These are phyloP conservation scores for Lachnellula hyalina DNA, from an alignment of 2,329 filamentous ascomycete species.

Conservation along the genomic window DNA sequence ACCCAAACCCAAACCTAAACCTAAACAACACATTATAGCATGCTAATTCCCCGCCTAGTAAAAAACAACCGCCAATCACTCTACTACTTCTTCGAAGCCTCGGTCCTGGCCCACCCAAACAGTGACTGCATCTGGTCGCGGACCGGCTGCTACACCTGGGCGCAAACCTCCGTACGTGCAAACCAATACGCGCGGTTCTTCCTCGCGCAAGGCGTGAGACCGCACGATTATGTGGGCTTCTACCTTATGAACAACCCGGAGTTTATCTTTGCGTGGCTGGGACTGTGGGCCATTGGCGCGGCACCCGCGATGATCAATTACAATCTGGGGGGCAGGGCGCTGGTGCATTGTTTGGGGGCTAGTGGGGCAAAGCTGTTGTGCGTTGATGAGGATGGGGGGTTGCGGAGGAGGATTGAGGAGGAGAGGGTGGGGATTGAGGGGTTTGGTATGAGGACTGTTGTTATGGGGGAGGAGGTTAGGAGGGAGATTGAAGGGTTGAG, in stretches of 20 bases:
- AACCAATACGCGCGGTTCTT: constrained; percentile 61
- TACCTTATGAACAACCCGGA: constrained; percentile 65
- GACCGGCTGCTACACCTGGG: constrained; percentile 53
- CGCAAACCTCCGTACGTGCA: constrained; percentile 47
- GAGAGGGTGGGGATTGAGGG: constrained; percentile 46
- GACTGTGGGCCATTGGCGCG: constrained; percentile 58
- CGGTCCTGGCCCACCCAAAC: constrained; percentile 46
- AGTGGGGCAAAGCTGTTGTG: constrained; percentile 51
- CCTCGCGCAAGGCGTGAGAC: constrained; percentile 50
- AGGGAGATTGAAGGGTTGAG: constrained; percentile 43
- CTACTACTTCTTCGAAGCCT: constrained; percentile 61
- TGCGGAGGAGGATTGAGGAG: constrained; percentile 52
- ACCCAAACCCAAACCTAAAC: not conserved
- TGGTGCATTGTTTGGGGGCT: constrained; percentile 60
- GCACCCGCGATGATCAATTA: constrained; percentile 69
- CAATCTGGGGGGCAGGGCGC: constrained; percentile 56
- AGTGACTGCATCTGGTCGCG: constrained; percentile 64
- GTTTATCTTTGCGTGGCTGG: constrained; percentile 62
- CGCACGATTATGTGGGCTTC: constrained; percentile 57
- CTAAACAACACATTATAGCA: not conserved
- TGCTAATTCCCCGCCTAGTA: constrained; percentile 30
- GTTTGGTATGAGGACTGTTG: constrained; percentile 48
- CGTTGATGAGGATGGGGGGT: constrained; percentile 50
- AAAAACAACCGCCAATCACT: constrained; percentile 50
- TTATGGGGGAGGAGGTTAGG: constrained; percentile 45